These are phyloP conservation scores for Nannochloropsis oceanica DNA, from an alignment of 108 stramenopile species.

Conservation along the genomic window DNA sequence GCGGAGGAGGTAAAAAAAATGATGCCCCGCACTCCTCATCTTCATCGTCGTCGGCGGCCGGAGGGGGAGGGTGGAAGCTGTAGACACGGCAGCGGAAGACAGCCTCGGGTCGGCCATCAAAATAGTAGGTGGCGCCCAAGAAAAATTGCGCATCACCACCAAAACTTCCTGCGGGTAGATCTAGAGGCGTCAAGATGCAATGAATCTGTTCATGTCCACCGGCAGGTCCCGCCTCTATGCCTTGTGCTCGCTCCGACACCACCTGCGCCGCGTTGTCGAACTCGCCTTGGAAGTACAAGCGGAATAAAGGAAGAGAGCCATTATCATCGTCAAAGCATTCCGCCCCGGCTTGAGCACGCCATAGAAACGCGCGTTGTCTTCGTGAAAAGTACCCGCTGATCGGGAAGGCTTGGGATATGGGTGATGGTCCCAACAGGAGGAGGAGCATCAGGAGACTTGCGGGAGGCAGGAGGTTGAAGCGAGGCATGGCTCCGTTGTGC, in stretches of 20 bases:
- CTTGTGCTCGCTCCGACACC: background rate
- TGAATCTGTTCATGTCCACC: background rate
- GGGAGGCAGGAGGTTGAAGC: background rate
- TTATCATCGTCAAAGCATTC: background rate
- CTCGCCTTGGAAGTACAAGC: background rate
- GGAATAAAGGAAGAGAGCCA: background rate
- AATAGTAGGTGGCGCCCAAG: background rate
- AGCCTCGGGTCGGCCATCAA: background rate
- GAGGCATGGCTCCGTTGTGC: background rate
- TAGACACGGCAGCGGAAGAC: background rate
- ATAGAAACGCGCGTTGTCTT: background rate
- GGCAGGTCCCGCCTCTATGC: background rate
- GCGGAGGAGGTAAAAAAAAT: background rate
- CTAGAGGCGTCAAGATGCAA: background rate
- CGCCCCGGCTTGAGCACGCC: background rate
- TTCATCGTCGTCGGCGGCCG: background rate
- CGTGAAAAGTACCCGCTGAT: too few relatives aligned
- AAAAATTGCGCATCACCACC: background rate
- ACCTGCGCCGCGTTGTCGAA: background rate
- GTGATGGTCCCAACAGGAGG: background rate
- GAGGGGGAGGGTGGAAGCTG: background rate
- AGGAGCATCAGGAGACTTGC: background rate
- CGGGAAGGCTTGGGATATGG: background rate
- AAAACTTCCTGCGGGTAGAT: background rate
- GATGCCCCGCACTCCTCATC: background rate